phyloP scores from a whole-genome alignment of 139 green algal species.

The Micractinium sp. region DNA sequence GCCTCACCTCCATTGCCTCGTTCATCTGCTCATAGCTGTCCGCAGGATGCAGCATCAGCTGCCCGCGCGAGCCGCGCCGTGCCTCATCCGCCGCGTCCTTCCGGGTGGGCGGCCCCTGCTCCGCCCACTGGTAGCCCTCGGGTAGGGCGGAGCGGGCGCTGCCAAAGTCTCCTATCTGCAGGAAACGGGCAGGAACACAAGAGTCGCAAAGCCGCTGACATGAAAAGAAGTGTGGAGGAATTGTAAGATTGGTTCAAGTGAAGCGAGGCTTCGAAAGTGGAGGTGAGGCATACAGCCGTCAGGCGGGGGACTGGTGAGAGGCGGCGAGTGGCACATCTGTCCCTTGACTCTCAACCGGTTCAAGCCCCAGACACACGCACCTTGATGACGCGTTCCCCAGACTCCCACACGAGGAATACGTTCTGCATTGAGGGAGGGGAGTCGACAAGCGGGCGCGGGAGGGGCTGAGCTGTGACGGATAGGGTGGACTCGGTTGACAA shows the following conservation, averaged over 20 bases:
- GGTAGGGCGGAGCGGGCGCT: conserved; percentile 68
- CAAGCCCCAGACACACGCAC: neutral
- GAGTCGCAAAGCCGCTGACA: too few species aligned
- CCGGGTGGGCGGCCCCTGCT: conserved; percentile 38
- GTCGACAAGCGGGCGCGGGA: neutral
- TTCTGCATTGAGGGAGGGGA: conserved; percentile 57
- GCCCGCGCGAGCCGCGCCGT: neutral
- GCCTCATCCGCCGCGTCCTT: neutral
- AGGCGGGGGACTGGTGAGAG: too few species aligned
- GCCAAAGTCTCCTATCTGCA: conserved; percentile 86
- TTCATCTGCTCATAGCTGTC: conserved; percentile 30
- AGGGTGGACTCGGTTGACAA: too few species aligned
- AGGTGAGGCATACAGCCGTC: too few species aligned
- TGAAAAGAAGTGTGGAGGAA: too few species aligned
- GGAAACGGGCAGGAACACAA: neutral
- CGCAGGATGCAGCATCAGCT: neutral
- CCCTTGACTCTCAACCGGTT: neutral
- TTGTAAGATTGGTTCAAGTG: too few species aligned
- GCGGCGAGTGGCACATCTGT: too few species aligned
- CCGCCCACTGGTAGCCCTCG: conserved; percentile 53
- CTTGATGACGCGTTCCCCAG: conserved; percentile 73
- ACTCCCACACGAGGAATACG: conserved; percentile 67
- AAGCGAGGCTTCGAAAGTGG: too few species aligned
- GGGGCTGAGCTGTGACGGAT: neutral
- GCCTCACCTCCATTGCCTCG: conserved; percentile 7